A percentile compares a stretch with the other conserved stretches of the same genome.
These are phyloP conservation scores for Ceratobasidium sp. DNA, from an alignment of 1,284 basidiomycete species.

Conservation along the genomic window DNA sequence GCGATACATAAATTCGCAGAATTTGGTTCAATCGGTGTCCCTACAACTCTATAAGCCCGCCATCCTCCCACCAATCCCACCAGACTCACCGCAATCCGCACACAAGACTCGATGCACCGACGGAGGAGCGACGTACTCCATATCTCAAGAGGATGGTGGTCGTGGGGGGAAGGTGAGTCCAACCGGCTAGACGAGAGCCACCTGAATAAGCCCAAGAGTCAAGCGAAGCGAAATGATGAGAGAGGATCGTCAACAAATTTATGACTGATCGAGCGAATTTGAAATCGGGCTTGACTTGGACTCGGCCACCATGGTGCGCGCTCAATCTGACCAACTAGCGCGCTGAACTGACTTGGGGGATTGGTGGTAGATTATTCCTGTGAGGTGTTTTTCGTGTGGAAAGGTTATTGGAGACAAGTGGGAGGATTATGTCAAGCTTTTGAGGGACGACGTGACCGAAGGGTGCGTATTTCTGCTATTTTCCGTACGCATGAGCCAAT, in stretches of 20 bases:
- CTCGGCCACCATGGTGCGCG: conserved; percentile 44
- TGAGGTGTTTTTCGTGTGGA: conserved; percentile 92
- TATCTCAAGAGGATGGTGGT: conserved; percentile 55
- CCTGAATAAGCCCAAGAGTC: conserved; percentile 38
- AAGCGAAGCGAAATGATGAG: background rate
- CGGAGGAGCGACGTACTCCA: conserved; percentile 82
- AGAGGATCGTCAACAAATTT: conserved; percentile 16
- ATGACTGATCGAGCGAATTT: conserved; percentile 38
- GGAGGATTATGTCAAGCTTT: conserved; percentile 84
- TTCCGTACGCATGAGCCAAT: background rate
- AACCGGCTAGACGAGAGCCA: conserved; percentile 12
- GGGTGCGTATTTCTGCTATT: conserved; percentile 71
- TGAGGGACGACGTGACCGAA: conserved; percentile 84
- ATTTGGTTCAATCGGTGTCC: conserved; percentile 95
- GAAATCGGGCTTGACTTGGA: conserved; percentile 22
- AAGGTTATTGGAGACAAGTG: conserved; percentile 96
- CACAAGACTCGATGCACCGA: conserved; percentile 83
- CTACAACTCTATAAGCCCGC: conserved; percentile 59
- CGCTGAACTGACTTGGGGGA: background rate
- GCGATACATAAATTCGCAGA: conserved; percentile 96
- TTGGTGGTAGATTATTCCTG: conserved; percentile 79
- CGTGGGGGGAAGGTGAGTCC: background rate
- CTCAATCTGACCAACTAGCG: background rate
- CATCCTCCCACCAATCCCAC: background rate
- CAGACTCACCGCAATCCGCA: conserved; percentile 79